Conservation (phyloP, 1,139 yeast species). For the Spathaspora sp. region DNA sequence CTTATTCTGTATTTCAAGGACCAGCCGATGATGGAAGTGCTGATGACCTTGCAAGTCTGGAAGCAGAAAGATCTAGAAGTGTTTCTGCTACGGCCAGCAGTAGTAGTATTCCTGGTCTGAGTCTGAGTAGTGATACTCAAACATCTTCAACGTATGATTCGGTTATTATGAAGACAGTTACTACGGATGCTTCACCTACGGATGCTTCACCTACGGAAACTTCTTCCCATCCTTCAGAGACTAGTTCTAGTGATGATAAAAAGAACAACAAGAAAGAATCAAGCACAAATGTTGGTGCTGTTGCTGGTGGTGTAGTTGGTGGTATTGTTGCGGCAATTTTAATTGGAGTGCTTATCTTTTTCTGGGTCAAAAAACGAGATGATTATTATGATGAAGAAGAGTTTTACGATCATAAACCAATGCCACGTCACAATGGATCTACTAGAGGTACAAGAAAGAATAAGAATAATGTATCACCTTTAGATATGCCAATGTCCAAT, state of each 20-base stretch:
- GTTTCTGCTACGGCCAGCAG: conserved; percentile 4
- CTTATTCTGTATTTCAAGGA: conserved; percentile 43
- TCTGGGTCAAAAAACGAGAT: conserved; percentile 47
- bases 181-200: conserved; percentile 14
- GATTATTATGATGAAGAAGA: conserved; percentile 52
- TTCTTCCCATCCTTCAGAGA: conserved; percentile 1
- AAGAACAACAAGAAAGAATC: conserved; percentile 11
- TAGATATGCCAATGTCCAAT: conserved; percentile 49
- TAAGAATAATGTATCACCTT: conserved; percentile 27
- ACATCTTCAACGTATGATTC: conserved; percentile 7
- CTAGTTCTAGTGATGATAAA: not conserved
- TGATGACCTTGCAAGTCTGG: conserved; percentile 16
- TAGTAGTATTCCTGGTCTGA: conserved; percentile 1
- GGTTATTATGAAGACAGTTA: conserved; percentile 12
- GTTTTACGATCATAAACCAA: conserved; percentile 35
- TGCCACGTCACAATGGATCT: conserved; percentile 24
- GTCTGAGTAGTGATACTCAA: conserved; percentile 2
- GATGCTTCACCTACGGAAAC: conserved; percentile 17
- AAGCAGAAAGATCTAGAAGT: conserved; percentile 6
- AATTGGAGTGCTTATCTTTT: conserved; percentile 45
- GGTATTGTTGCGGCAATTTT: conserved; percentile 44
- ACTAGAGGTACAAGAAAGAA: conserved; percentile 25
- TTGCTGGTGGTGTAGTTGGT: conserved; percentile 60
- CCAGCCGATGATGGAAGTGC: conserved; percentile 12
- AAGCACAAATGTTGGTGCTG: conserved; percentile 47